Evolutionary conservation across 768 basidiomycete species (phyloP).

Genomic region (Lyophyllum decastes): DNA sequence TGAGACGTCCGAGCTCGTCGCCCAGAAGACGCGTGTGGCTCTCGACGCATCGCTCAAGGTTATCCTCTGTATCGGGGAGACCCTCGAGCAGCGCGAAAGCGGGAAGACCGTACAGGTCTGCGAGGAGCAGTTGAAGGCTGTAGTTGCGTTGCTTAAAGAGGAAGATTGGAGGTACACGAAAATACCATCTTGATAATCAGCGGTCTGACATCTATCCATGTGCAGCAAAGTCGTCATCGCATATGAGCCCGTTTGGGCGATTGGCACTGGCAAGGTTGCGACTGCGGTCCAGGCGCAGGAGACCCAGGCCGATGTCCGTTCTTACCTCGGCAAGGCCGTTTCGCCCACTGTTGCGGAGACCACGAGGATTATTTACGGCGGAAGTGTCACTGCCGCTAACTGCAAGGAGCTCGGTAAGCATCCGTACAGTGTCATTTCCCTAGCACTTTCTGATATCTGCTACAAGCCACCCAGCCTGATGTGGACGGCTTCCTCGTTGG

Average conservation of each 20-base stretch:
- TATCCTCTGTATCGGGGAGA: constrained; percentile 97
- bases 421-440: background rate
- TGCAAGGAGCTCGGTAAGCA: constrained; percentile 83
- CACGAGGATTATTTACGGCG: constrained; percentile 93
- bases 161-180: constrained; percentile 76
- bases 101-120: constrained; percentile 79
- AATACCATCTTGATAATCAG: background rate
- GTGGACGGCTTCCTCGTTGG: constrained; percentile 99
- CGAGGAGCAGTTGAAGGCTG: constrained; percentile 78
- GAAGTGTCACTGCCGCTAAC: constrained; percentile 89
- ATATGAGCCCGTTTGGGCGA: constrained; percentile 98
- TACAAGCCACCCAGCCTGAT: constrained; percentile 70
- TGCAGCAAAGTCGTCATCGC: constrained; percentile 88
- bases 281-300: constrained; percentile 92
- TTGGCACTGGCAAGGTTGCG: constrained; percentile 96
- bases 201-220: background rate
- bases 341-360: constrained; percentile 67
- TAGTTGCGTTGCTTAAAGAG: constrained; percentile 59
- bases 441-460: constrained; percentile 1
- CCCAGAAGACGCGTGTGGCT: constrained; percentile 84
- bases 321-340: constrained; percentile 66
- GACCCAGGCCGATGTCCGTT: constrained; percentile 81
- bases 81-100: constrained; percentile 82
- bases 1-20: constrained; percentile 83
- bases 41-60: constrained; percentile 75